Conservation (phyloP, 148 eudicot genomes). For the Talinum fruticosum region DNA sequence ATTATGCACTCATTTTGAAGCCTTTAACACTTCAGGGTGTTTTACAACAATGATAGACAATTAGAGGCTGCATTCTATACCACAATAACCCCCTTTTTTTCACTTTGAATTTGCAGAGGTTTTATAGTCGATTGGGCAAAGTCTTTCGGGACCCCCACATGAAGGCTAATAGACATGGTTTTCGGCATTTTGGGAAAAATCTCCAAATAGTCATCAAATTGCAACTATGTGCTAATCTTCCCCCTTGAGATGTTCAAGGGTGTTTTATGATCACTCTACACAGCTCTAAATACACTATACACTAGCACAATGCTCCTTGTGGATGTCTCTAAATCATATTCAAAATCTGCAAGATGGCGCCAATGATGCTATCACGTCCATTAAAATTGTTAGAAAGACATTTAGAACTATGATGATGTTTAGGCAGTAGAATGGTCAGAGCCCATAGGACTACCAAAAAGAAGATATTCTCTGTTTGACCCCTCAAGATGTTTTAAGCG, state of each 20-base stretch:
- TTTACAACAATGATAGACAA: no score
- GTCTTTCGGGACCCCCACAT: background rate
- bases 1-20: no score
- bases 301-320: background rate
- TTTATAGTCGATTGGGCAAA: background rate
- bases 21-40: no score
- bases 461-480: background rate
- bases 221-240: background rate
- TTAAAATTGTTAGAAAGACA: no score
- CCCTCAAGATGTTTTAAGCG: background rate
- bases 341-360: no score
- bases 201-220: no score
- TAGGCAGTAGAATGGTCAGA: background rate
- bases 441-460: background rate
- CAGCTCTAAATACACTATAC: background rate
- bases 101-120: background rate
- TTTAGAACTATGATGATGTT: background rate
- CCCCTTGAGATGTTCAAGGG: background rate
- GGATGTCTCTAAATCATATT: no score
- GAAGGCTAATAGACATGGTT: background rate
- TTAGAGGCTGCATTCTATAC: no score
- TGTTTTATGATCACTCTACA: background rate
- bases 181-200: background rate
- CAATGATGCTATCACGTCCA: no score
- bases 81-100: no score